A percentile compares a stretch with the other conserved stretches of the same genome.
These are phyloP conservation scores for Butyriboletus appendiculatus DNA, from an alignment of 1,284 basidiomycete species.

Conservation along the genomic window DNA sequence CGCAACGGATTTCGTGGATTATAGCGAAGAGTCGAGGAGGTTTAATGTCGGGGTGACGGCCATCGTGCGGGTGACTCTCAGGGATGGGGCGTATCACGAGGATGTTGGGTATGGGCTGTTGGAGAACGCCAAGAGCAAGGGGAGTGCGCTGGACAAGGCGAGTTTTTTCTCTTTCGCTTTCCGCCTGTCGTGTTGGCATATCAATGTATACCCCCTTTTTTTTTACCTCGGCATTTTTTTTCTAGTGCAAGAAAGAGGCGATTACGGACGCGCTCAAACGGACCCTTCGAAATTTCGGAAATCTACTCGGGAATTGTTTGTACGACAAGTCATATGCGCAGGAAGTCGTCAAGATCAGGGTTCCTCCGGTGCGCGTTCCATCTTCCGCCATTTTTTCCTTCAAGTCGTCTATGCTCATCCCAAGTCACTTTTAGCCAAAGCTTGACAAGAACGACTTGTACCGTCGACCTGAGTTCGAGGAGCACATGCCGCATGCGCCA, in stretches of 20 bases:
- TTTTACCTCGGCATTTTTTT: background rate
- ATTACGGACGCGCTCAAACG: conserved; percentile 95
- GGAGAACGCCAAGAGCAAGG: conserved; percentile 87
- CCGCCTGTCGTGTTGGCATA: background rate
- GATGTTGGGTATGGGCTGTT: conserved; percentile 89
- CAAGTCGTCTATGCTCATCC: background rate
- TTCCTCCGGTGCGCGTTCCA: conserved; percentile 63
- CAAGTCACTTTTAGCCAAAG: conserved; percentile 55
- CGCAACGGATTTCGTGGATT: conserved; percentile 76
- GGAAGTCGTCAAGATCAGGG: conserved; percentile 86
- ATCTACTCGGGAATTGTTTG: conserved; percentile 92
- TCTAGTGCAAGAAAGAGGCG: conserved; percentile 95
- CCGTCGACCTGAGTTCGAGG: conserved; percentile 75
- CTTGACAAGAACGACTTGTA: conserved; percentile 75
- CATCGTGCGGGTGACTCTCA: conserved; percentile 83
- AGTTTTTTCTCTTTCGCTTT: background rate
- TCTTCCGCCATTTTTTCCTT: background rate
- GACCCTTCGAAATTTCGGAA: conserved; percentile 90
- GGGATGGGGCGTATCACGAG: conserved; percentile 91
- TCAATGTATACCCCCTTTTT: background rate
- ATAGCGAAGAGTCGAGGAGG: conserved; percentile 62
- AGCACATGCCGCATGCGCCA: conserved; percentile 28
- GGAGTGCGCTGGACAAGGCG: conserved; percentile 90
- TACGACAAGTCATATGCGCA: conserved; percentile 91
- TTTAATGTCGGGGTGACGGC: conserved; percentile 84